phyloP scores from a whole-genome alignment of 2,329 filamentous ascomycete genomes.

The Tolypocladium tundrense region DNA sequence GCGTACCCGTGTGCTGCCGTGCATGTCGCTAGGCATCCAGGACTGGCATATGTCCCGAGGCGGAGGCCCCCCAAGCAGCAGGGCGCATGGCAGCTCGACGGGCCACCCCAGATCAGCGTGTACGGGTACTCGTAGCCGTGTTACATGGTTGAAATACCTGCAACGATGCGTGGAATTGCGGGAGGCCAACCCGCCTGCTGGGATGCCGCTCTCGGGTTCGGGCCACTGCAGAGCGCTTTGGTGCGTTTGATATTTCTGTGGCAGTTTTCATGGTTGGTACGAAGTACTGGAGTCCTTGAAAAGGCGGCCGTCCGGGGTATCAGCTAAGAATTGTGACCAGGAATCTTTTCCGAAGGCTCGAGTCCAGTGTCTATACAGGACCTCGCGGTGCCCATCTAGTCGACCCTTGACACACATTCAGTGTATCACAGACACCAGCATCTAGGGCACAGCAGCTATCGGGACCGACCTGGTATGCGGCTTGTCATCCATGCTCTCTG shows the following conservation, averaged over 20 bases:
- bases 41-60: slow-evolving; percentile 3
- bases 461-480: neutral
- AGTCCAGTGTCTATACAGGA: too few relatives aligned
- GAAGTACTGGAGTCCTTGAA: neutral
- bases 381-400: neutral
- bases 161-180: neutral
- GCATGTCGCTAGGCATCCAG: slow-evolving; percentile 1
- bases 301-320: neutral
- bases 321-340: neutral
- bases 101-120: neutral
- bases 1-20: neutral
- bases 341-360: neutral
- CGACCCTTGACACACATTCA: neutral
- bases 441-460: neutral
- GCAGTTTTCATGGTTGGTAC: neutral
- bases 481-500: neutral
- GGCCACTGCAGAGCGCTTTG: neutral
- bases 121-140: neutral
- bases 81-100: neutral
- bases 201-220: neutral
- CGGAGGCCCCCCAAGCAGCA: neutral
- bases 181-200: neutral
- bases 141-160: neutral
- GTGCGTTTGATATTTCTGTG: neutral
- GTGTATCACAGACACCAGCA: neutral